Evolutionary conservation across 306 rosid genomes (phyloP), one percentile per base, ranked within the genome.

Genomic region (Fragaria ananassa): DNA sequence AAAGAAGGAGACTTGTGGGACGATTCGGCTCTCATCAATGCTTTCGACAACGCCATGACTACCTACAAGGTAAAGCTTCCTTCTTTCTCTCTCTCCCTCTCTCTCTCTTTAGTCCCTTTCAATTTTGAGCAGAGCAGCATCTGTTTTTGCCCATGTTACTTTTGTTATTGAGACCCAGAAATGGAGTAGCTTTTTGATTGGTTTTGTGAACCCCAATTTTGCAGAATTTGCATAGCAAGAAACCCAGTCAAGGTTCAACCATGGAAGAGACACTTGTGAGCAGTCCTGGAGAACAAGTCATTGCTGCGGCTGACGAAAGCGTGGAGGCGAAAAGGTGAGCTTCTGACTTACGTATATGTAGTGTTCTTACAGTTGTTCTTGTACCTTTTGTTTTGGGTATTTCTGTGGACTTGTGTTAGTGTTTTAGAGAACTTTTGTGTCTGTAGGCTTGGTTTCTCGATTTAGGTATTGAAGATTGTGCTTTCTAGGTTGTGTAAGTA

Each of bases 1-100:
- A 83, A 88, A 47, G 76, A 57, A 39, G 87, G 88, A 64, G 89
- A 87, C 51, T 78, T 90, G 68, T 94, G 96, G 96, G 97, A 94
- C 77, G 96, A 94, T 85, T 90, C 95, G 5, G 89, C 93, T 88
- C 89, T 91, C 44, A 78, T 92, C 83, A 74, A 62, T 78, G 97
- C 95, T 77, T 90, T 91, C 82, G 89, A 94, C n/a, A 74, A 80
- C 56, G 91, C 98, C 67, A 74, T 92, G 76, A 84, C 88, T 74
- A 84, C 78, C 23, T 94, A 87, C 87, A 94, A 92, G 96, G 97
- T 91, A 58, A 89, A 91, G 91, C 96, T 89, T 70, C 70, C 31
- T 27, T 12, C 63, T 13, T 2, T 50, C 47, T 49, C 63, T 10
- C 6, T 50, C 47, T 50, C 56, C 5, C 3, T 12, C 63, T 10